Conservation (phyloP, 192 early-diverging fungal species). For the Cladochytrium replicatum region DNA sequence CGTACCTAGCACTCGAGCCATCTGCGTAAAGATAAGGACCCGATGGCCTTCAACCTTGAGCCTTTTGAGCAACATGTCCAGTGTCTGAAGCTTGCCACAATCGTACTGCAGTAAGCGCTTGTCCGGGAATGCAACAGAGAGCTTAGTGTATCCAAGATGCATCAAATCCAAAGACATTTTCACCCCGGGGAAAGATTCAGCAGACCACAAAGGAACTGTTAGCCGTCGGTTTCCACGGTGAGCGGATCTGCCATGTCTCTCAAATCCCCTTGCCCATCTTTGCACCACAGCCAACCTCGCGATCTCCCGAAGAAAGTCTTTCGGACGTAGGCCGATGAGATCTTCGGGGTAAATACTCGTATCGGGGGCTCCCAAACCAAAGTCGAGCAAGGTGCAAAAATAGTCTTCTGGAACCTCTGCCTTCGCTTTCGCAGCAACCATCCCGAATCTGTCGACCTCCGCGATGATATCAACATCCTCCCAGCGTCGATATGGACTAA, state of each 20-base stretch:
- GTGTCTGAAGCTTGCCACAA: conserved; percentile 66
- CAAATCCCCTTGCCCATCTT: conserved; percentile 1
- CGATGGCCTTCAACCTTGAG: conserved; percentile 79
- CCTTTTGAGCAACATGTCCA: conserved; percentile 70
- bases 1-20: conserved; percentile 82
- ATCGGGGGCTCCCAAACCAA: background rate
- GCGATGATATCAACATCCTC: too few relatives aligned
- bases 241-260: background rate
- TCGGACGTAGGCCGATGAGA: background rate
- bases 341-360: background rate
- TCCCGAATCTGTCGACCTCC: too few relatives aligned
- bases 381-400: too few relatives aligned
- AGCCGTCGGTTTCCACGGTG: background rate
- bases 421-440: too few relatives aligned
- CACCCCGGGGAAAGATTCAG: conserved; percentile 58
- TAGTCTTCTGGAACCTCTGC: too few relatives aligned
- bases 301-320: conserved; percentile 3
- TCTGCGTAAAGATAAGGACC: conserved; percentile 91
- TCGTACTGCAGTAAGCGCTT: conserved; percentile 75
- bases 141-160: conserved; percentile 46
- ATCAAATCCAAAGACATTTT: too few relatives aligned
- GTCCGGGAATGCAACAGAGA: conserved; percentile 74
- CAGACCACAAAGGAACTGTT: too few relatives aligned
- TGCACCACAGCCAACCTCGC: background rate
- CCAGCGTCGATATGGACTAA: too few relatives aligned